phyloP scores from a whole-genome alignment of 2,329 filamentous ascomycete genomes.

The Trichoderma gracile region DNA sequence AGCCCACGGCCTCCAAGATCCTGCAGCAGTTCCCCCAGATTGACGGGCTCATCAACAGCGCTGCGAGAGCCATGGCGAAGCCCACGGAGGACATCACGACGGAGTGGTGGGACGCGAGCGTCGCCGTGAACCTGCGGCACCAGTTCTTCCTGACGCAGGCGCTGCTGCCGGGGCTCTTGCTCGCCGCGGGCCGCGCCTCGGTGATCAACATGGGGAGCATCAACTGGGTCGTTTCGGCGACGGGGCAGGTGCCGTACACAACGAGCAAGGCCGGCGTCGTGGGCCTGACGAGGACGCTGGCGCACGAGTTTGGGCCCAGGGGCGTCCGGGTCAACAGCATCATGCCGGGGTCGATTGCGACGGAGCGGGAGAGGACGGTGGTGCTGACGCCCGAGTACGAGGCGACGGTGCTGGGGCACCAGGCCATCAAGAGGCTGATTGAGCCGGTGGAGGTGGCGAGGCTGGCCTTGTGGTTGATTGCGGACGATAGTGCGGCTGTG shows the following conservation, averaged over 20 bases:
- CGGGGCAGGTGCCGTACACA: constrained; percentile 50
- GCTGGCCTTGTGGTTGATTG: constrained; percentile 47
- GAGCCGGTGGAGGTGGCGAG: constrained; percentile 48
- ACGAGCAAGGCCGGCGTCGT: constrained; percentile 56
- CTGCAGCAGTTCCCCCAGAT: constrained; percentile 45
- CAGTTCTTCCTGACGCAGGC: constrained; percentile 71
- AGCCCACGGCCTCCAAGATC: constrained; percentile 38
- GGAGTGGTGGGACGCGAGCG: constrained; percentile 45
- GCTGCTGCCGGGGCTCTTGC: constrained; percentile 59
- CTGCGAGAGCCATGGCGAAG: constrained; percentile 48
- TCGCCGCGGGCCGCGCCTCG: constrained; percentile 12
- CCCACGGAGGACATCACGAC: constrained; percentile 42
- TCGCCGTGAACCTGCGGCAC: constrained; percentile 49
- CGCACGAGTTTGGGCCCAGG: constrained; percentile 52
- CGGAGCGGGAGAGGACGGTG: constrained; percentile 46
- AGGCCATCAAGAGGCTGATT: constrained; percentile 46
- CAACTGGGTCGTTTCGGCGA: constrained; percentile 47
- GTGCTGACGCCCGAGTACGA: constrained; percentile 46
- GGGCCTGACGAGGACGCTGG: constrained; percentile 57
- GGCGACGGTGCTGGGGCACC: constrained; percentile 42
- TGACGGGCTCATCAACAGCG: constrained; percentile 84
- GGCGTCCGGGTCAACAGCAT: constrained; percentile 52
- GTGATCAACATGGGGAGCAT: constrained; percentile 55
- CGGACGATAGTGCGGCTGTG: constrained; percentile 41
- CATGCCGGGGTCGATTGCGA: constrained; percentile 51